These are phyloP conservation scores for Geranium rotundifolium DNA, from an alignment of 345 rosid genomes.

Conservation along the genomic window DNA sequence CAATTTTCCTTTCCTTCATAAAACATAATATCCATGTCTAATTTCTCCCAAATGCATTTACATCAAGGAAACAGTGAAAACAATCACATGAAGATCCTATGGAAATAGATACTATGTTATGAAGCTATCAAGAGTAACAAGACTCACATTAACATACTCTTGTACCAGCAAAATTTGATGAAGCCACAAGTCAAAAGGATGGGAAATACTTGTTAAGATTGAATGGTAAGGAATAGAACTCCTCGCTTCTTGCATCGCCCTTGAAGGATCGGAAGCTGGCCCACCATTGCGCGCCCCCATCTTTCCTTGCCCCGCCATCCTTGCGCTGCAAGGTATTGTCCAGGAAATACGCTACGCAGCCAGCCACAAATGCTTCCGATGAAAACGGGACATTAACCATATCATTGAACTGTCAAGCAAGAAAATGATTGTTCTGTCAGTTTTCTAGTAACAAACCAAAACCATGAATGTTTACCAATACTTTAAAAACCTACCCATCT, in stretches of 20 bases:
- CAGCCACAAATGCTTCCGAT: conserved; percentile 85
- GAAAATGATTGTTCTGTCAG: not conserved
- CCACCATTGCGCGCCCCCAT: conserved; percentile 97
- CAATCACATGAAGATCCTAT: no score
- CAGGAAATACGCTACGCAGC: conserved; percentile 60
- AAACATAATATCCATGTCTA: no score
- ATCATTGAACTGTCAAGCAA: conserved; percentile 72
- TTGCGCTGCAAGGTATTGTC: conserved; percentile 60
- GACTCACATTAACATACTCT: no score
- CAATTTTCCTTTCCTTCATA: no score
- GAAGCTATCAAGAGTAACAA: no score
- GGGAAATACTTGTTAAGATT: conserved; percentile 87
- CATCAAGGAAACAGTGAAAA: no score
- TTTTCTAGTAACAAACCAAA: not conserved
- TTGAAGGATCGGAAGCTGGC: conserved; percentile 61
- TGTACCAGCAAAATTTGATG: no score
- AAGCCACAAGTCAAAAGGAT: conserved; percentile 33
- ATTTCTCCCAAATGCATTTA: no score
- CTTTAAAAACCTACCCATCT: conserved; percentile 61
- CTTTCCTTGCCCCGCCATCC: conserved; percentile 51
- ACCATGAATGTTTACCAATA: not conserved
- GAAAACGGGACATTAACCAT: conserved; percentile 83
- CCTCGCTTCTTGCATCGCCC: conserved; percentile 62
- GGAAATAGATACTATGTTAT: no score
- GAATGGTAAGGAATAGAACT: conserved; percentile 88